phyloP scores from a whole-genome alignment of 1,284 basidiomycete species.

The Cystobasidium pallidum region DNA sequence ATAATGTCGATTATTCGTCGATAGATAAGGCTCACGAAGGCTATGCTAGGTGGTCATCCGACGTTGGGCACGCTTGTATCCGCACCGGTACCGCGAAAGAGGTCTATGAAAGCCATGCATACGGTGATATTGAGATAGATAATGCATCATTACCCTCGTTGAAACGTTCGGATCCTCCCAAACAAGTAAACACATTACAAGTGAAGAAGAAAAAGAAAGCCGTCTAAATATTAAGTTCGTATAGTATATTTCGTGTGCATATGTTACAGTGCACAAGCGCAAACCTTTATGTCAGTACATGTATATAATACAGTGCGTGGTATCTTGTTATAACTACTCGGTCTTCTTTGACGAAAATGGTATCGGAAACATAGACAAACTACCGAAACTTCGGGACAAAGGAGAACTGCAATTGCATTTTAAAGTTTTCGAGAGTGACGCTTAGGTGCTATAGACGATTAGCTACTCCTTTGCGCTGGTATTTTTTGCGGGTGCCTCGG shows the following conservation, averaged over 20 bases:
- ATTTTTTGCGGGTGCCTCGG: slow-evolving; percentile 29
- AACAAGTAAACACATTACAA: slow-evolving; percentile 48
- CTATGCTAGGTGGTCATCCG: slow-evolving; percentile 14
- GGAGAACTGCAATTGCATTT: too few species aligned
- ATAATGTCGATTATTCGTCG: slow-evolving; percentile 51
- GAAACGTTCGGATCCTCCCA: slow-evolving; percentile 26
- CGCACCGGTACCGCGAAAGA: slow-evolving; percentile 12
- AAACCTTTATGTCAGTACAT: not conserved
- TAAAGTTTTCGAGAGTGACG: too few species aligned
- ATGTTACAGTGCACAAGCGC: not conserved
- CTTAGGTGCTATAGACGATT: slow-evolving; percentile 11
- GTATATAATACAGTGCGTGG: not conserved
- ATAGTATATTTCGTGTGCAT: not conserved
- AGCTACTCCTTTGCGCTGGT: slow-evolving; percentile 24
- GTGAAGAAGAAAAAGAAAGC: slow-evolving; percentile 51
- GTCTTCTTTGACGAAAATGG: not conserved
- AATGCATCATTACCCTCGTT: slow-evolving; percentile 19
- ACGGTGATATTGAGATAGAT: slow-evolving; percentile 25
- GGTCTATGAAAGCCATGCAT: slow-evolving; percentile 10
- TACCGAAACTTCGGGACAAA: not conserved
- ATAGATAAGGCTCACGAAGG: slow-evolving; percentile 3
- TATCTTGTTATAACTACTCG: not conserved
- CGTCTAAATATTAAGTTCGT: not conserved
- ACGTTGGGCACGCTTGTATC: not conserved
- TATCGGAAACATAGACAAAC: not conserved